phyloP scores from a whole-genome alignment of 768 basidiomycete species.

The Asterophora lycoperdoides region DNA sequence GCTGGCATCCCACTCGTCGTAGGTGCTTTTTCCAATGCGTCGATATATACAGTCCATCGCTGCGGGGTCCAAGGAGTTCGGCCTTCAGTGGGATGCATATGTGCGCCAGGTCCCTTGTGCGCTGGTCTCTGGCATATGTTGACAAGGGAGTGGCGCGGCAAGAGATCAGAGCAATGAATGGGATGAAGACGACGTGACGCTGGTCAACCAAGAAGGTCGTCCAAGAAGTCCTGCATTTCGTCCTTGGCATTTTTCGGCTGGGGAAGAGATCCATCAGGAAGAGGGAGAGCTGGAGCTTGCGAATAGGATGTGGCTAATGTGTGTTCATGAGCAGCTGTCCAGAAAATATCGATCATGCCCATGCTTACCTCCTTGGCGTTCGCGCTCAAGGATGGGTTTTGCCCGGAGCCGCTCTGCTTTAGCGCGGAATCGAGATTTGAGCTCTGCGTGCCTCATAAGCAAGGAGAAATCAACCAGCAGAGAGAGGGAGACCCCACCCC shows the following conservation, averaged over 20 bases:
- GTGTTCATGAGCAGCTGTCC: background rate
- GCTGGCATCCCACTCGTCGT: slow-evolving; percentile 68
- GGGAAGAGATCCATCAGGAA: slow-evolving; percentile 20
- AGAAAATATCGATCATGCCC: background rate
- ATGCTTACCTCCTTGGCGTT: slow-evolving; percentile 40
- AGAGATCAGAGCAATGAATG: too few species aligned
- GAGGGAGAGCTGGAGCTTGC: slow-evolving; percentile 21
- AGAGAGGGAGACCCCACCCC: slow-evolving; percentile 44
- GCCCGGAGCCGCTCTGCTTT: slow-evolving; percentile 45
- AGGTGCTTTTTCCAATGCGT: slow-evolving; percentile 50
- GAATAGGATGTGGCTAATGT: slow-evolving; percentile 7
- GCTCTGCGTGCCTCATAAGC: slow-evolving; percentile 33
- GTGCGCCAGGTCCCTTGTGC: too few species aligned
- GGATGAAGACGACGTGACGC: too few species aligned
- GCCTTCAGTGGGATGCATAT: too few species aligned
- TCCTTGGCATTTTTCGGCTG: slow-evolving; percentile 41
- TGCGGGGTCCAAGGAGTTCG: too few species aligned
- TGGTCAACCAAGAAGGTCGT: too few species aligned
- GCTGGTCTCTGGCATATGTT: too few species aligned
- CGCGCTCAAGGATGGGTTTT: slow-evolving; percentile 28
- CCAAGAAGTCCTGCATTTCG: too few species aligned
- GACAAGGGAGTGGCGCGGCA: too few species aligned
- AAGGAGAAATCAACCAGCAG: background rate
- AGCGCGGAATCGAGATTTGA: slow-evolving; percentile 55
- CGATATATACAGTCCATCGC: slow-evolving; percentile 44